Evolutionary conservation across 2,329 filamentous ascomycete species (phyloP).

Genomic region (Botrytis fragariae): DNA sequence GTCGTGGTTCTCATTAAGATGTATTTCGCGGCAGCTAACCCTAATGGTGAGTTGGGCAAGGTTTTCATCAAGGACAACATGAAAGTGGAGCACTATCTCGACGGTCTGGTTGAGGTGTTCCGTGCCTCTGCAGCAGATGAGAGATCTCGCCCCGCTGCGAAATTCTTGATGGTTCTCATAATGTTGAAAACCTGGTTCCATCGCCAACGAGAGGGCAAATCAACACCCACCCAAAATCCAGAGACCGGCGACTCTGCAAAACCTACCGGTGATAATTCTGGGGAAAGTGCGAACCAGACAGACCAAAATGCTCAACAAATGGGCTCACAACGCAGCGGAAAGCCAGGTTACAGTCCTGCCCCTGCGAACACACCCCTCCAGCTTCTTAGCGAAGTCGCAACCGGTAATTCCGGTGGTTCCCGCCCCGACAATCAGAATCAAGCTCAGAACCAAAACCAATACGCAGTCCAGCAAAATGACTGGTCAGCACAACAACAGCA

Average conservation of each 20-base stretch:
- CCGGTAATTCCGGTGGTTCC: conserved; percentile 35
- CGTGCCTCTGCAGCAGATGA: conserved; percentile 60
- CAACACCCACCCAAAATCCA: background rate
- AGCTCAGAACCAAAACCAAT: conserved; percentile 30
- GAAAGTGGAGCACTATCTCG: conserved; percentile 64
- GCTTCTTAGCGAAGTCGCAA: conserved; percentile 44
- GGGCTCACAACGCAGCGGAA: conserved; percentile 22
- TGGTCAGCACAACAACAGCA: conserved; percentile 29
- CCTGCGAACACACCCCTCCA: conserved; percentile 41
- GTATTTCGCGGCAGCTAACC: conserved; percentile 58
- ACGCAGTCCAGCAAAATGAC: conserved; percentile 27
- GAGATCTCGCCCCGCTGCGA: conserved; percentile 62
- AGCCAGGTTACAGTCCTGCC: conserved; percentile 34
- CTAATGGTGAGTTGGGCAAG: conserved; percentile 64
- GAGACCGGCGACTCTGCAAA: background rate
- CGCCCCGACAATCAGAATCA: conserved; percentile 29
- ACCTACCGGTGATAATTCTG: background rate
- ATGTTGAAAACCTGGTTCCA: conserved; percentile 65
- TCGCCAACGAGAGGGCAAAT: conserved; percentile 36
- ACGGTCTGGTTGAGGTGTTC: conserved; percentile 68
- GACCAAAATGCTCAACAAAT: background rate
- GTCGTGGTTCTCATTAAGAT: conserved; percentile 59
- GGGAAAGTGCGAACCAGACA: background rate
- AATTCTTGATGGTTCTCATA: conserved; percentile 67
- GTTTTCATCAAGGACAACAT: conserved; percentile 68